Evolutionary conservation across 2,329 filamentous ascomycete genomes (phyloP).

Genomic region (Botrytis sinoallii): DNA sequence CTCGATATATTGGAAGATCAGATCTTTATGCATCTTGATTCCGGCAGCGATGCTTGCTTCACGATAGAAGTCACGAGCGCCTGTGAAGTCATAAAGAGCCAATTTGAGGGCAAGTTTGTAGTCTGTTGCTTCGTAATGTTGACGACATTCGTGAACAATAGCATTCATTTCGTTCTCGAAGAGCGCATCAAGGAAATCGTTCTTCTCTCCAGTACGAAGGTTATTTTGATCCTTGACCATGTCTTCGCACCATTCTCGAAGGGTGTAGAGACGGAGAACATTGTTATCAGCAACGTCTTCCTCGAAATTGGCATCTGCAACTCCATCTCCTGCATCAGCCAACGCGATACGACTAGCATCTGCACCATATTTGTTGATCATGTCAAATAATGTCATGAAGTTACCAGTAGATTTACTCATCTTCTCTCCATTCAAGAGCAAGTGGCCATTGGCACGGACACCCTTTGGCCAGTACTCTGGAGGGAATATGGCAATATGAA

Average conservation of each 20-base stretch:
- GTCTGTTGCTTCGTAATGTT: slow-evolving; percentile 75
- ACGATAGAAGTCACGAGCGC: slow-evolving; percentile 85
- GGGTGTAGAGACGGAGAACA: slow-evolving; percentile 76
- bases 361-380: slow-evolving; percentile 88
- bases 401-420: slow-evolving; percentile 98
- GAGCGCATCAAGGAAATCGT: slow-evolving; percentile 79
- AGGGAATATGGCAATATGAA: slow-evolving; percentile 85
- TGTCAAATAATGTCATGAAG: slow-evolving; percentile 86
- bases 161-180: slow-evolving; percentile 93
- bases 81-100: slow-evolving; percentile 86
- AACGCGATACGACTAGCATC: slow-evolving; percentile 89
- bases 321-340: slow-evolving; percentile 90
- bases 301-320: slow-evolving; percentile 96
- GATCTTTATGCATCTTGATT: slow-evolving; percentile 81
- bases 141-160: slow-evolving; percentile 72
- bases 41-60: slow-evolving; percentile 74
- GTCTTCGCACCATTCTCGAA: slow-evolving; percentile 92
- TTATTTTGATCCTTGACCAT: slow-evolving; percentile 66
- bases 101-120: slow-evolving; percentile 87
- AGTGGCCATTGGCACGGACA: slow-evolving; percentile 86
- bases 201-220: slow-evolving; percentile 72
- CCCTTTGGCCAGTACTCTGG: slow-evolving; percentile 84
- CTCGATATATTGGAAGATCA: slow-evolving; percentile 78
- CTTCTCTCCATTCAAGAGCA: slow-evolving; percentile 95
- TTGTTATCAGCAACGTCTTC: slow-evolving; percentile 90